These are phyloP conservation scores for Solanum habrochaites DNA, from an alignment of 257 asterid genomes.

Conservation along the genomic window DNA sequence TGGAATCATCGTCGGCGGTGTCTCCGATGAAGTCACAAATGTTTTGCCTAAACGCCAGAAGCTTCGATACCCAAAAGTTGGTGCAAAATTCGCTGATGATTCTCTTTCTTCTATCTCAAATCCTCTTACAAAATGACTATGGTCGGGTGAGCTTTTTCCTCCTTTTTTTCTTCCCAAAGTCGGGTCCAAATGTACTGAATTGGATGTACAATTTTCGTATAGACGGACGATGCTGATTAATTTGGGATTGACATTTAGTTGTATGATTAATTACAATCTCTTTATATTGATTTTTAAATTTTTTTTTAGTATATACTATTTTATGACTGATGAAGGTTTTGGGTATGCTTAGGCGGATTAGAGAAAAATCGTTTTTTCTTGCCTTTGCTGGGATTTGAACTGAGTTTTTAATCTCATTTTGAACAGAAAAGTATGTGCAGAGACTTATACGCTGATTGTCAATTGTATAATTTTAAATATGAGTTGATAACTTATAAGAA, in stretches of 20 bases:
- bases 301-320: background rate
- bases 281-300: background rate
- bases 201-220: background rate
- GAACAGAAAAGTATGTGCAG: background rate
- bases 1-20: constrained; percentile 41
- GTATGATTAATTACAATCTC: background rate
- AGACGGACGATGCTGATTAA: background rate
- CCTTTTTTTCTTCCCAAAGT: background rate
- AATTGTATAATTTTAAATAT: background rate
- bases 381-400: background rate
- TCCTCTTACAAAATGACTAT: constrained; percentile 77
- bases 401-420: background rate
- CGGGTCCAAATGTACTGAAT: background rate
- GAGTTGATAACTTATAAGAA: background rate
- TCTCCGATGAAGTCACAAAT: constrained; percentile 56
- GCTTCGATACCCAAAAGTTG: constrained; percentile 85
- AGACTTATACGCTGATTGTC: background rate
- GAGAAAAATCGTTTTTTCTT: background rate
- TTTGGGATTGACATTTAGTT: background rate
- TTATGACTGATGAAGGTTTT: background rate
- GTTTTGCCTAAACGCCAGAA: constrained; percentile 90
- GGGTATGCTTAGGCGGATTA: background rate
- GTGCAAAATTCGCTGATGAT: constrained; percentile 75
- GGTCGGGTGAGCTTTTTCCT: constrained; percentile 49
- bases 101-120: constrained; percentile 63